phyloP scores from a whole-genome alignment of 768 basidiomycete genomes.

The Peribolospora baueri region DNA sequence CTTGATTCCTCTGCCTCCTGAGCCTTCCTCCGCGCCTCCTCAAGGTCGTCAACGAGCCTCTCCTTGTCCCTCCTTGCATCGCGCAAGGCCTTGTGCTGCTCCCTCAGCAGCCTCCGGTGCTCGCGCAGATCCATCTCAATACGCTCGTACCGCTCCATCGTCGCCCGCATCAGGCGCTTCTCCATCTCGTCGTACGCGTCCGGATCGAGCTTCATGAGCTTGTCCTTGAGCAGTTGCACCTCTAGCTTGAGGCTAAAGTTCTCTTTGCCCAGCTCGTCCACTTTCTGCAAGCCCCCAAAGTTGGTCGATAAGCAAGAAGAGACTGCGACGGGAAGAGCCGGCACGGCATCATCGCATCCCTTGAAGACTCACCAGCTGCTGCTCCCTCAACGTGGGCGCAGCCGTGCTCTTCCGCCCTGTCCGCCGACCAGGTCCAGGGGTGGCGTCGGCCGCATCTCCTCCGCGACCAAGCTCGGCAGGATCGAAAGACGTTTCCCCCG shows the following conservation, averaged over 20 bases:
- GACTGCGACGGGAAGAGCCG: neutral
- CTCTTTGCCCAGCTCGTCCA: slow-evolving; percentile 85
- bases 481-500: too few relatives aligned
- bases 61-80: slow-evolving; percentile 6
- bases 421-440: too few relatives aligned
- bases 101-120: slow-evolving; percentile 10
- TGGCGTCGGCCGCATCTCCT: neutral
- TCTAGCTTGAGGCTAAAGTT: slow-evolving; percentile 91
- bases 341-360: neutral
- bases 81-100: slow-evolving; percentile 12
- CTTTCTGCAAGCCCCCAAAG: slow-evolving; percentile 33
- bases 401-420: neutral
- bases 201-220: slow-evolving; percentile 63
- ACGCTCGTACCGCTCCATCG: slow-evolving; percentile 32
- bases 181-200: slow-evolving; percentile 48
- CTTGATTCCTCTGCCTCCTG: neutral
- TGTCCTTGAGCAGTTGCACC: slow-evolving; percentile 84
- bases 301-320: neutral
- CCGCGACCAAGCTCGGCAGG: neutral
- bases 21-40: slow-evolving; percentile 7
- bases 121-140: slow-evolving; percentile 13
- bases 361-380: neutral
- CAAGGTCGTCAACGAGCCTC: slow-evolving; percentile 3
- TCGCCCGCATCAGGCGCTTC: slow-evolving; percentile 48
- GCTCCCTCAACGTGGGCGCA: neutral